Evolutionary conservation across 257 asterid species (phyloP), one percentile per base, ranked within the genome.

Genomic region (Nyctanthes arbortristis): DNA sequence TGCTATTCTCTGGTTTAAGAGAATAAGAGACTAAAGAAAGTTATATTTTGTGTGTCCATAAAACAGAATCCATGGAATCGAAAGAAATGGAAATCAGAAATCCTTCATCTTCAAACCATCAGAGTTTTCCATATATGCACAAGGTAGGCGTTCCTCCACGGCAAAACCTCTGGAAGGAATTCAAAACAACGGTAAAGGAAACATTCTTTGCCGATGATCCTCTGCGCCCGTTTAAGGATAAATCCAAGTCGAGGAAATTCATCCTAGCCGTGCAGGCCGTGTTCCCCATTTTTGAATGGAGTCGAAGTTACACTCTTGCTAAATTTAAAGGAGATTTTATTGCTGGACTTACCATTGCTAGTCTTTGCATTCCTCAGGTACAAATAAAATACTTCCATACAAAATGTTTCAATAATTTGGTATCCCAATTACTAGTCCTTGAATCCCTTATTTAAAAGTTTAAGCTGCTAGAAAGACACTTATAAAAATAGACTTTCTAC

Each of bases 321-420:
- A 86, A 84, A 47, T 79, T 92, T 56, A 86, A 78, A 77, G 92
- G 94, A 0, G 97, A 92, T 70, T 63, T 89, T 18, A 73, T 92
- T 56, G 83, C 94, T 2, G 96, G 97, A 25, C 86, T 92, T 36
- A 92, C 97, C 65, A 92, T 92, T 73, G 97, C 96, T 43, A 89
- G 96, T 74, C 96, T 92, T 37, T 87, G 94, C 86, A 86, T 88
- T 49, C 96, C 98, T 66, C 96, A 89, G 94, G 98, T 88, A 77
- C 49, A 18, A 20, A 25, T 29, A 47, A 14, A 3, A n/a, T n/a
- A n/a, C n/a, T n/a, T n/a, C n/a, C 30, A 31, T 54, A 7, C 18
- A 7, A 6, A 8, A 5, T n/a, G 25, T 32, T 63, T 67, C 20
- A 37, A 39, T 28, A 35, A 24, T 34, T 27, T n/a, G n/a, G n/a